Evolutionary conservation across 495 filamentous ascomycete species (phyloP).

Genomic region (Neurospora hispaniola): DNA sequence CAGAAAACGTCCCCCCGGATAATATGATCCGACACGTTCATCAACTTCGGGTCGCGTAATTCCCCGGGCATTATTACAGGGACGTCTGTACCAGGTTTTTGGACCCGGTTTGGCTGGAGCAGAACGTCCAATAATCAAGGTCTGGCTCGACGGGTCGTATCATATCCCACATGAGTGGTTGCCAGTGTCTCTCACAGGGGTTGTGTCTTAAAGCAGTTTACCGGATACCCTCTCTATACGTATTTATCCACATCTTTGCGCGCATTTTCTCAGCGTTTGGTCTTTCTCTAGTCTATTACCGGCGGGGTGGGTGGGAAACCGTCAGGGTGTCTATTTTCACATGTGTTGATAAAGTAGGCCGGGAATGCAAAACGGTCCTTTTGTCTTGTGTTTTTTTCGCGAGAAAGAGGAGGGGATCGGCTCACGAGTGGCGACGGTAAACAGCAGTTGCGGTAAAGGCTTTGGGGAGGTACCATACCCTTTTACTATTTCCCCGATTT

Average conservation of each 20-base stretch:
- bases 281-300: constrained; percentile 3
- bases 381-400: constrained; percentile 4
- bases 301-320: constrained; percentile 2
- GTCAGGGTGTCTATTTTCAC: constrained; percentile 5
- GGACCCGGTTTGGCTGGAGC: background rate
- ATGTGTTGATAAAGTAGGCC: constrained; percentile 14
- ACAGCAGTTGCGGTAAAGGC: background rate
- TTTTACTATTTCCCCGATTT: background rate
- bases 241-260: constrained; percentile 1
- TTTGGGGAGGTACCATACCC: background rate
- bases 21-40: background rate
- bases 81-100: background rate
- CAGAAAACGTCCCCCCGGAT: background rate
- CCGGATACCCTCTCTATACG: background rate
- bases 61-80: background rate
- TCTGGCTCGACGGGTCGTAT: background rate
- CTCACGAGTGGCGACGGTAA: background rate
- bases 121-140: background rate
- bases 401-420: background rate
- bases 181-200: background rate
- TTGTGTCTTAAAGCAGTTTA: background rate
- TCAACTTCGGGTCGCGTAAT: background rate
- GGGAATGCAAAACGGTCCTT: constrained; percentile 14
- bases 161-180: background rate
- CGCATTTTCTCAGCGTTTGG: constrained; percentile 9